phyloP scores from a whole-genome alignment of 352 stramenopile species.

The Globisporangium sylvaticum region DNA sequence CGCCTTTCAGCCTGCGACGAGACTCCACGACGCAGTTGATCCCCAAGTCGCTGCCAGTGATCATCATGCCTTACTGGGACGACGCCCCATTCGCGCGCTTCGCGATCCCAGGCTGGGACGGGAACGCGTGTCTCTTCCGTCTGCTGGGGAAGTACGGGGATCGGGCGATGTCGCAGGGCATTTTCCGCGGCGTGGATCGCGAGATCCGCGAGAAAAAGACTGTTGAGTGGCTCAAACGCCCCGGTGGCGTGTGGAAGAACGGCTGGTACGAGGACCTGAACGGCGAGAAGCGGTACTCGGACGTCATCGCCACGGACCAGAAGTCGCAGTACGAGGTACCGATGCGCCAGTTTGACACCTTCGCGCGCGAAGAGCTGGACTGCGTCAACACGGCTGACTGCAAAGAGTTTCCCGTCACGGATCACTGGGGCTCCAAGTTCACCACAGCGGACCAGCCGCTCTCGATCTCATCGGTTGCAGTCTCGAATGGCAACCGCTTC shows the following conservation, averaged over 20 bases:
- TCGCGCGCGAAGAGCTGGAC: slow-evolving; percentile 24
- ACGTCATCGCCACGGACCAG: slow-evolving; percentile 30
- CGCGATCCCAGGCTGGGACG: slow-evolving; percentile 11
- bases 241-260: slow-evolving; percentile 29
- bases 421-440: slow-evolving; percentile 27
- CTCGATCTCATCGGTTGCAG: slow-evolving; percentile 22
- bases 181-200: slow-evolving; percentile 28
- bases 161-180: slow-evolving; percentile 14
- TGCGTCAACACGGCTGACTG: slow-evolving; percentile 19
- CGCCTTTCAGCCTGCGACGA: slow-evolving; percentile 6
- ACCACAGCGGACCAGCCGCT: slow-evolving; percentile 7
- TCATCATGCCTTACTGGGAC: slow-evolving; percentile 22
- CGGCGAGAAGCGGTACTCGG: slow-evolving; percentile 25
- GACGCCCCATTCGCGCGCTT: not conserved
- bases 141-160: slow-evolving; percentile 19
- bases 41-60: slow-evolving; percentile 16
- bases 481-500: slow-evolving; percentile 26
- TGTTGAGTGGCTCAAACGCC: slow-evolving; percentile 28
- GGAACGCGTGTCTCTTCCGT: slow-evolving; percentile 26
- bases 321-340: slow-evolving; percentile 18
- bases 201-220: slow-evolving; percentile 28
- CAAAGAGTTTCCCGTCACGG: not conserved
- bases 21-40: slow-evolving; percentile 11
- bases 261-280: slow-evolving; percentile 33
- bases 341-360: slow-evolving; percentile 32